These are phyloP conservation scores for Wallacemonas sp. DNA, from an alignment of 208 protist species.

Conservation along the genomic window DNA sequence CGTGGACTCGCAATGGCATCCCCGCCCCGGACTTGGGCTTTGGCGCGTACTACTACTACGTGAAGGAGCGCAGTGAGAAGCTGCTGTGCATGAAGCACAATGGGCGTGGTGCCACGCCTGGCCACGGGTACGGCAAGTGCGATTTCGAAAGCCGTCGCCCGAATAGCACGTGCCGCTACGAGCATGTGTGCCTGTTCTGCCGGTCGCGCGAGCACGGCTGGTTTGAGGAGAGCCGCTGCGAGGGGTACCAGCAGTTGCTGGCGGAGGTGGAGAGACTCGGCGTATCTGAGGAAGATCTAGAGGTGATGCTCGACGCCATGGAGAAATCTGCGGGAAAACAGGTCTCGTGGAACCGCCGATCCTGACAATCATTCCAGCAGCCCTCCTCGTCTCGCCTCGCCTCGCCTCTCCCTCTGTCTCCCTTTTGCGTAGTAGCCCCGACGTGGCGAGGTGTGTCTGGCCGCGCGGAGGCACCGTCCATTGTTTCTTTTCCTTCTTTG, in stretches of 20 bases:
- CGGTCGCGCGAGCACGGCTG: constrained; percentile 67
- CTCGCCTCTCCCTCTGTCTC: too few species aligned
- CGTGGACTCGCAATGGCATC: constrained; percentile 65
- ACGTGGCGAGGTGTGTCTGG: too few species aligned
- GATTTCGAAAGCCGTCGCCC: constrained; percentile 66
- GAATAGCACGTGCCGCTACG: constrained; percentile 70
- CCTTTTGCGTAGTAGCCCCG: too few species aligned
- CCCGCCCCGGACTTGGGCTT: constrained; percentile 65
- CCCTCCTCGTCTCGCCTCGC: constrained; percentile 6
- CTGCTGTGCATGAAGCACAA: constrained; percentile 82
- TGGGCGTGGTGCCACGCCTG: constrained; percentile 49
- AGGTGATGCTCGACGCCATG: constrained; percentile 64
- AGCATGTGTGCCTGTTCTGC: constrained; percentile 81
- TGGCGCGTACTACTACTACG: constrained; percentile 79
- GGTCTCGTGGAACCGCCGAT: not conserved
- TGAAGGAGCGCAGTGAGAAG: constrained; percentile 61
- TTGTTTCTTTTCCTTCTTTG: too few species aligned
- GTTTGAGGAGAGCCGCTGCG: constrained; percentile 74
- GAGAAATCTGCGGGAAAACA: constrained; percentile 31
- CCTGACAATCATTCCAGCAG: not conserved
- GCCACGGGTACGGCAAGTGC: constrained; percentile 64
- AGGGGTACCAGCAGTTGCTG: constrained; percentile 61
- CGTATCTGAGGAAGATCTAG: constrained; percentile 50
- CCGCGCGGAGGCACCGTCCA: too few species aligned
- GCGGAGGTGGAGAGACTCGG: constrained; percentile 56